Base-by-base conservation (phyloP, 169 alveolate species). In the Eimeria falciformis region DNA sequence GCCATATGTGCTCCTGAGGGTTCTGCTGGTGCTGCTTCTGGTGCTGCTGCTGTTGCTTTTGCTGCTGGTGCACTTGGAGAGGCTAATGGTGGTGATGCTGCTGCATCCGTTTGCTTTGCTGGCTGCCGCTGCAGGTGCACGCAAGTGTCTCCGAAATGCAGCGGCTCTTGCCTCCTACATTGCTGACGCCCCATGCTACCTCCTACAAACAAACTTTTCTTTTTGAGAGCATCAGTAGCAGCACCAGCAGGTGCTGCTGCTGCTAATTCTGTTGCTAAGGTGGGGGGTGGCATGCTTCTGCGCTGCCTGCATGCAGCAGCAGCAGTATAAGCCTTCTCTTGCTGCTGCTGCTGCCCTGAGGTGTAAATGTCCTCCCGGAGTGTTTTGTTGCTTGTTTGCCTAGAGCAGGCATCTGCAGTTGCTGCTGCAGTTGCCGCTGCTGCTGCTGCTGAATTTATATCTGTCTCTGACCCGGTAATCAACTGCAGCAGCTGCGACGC, bases 101-200 rank as follows among this genome's bases (percentile, higher is more conserved):
- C 53, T 68, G 79, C 47, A 6, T 23, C 50, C 47, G 79, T 29
- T 68, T n/a, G n/a, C n/a, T n/a, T n/a, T n/a, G n/a, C n/a, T n/a
- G n/a, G n/a, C n/a, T n/a, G n/a, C n/a, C n/a, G 79, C 79, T 68
- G 79, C 79, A 27, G 79, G 27, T 68, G 79, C 58, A 50, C 21
- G 14, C 14, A 50, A 50, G n/a, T n/a, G n/a, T n/a, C n/a, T 50
- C 21, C 7, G 58, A 14, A 50, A 50, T 14, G 7, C 58, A 50
- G 21, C 58, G 14, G 58, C 14, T 7, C 58, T 9, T 50, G 58
- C 58, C 58, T 50, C 14, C 79, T 68, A 50, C 79, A 11, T 21
- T 3, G 79, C 77, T 23, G 77, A 14, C 77, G n/a, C 77, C 40
- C 77, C 77, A 7, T 37, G 79, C 7, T 45, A 25, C 79, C 47